These are phyloP conservation scores for Stevia rebaudiana DNA, from an alignment of 140 eudicot genomes.

Conservation along the genomic window DNA sequence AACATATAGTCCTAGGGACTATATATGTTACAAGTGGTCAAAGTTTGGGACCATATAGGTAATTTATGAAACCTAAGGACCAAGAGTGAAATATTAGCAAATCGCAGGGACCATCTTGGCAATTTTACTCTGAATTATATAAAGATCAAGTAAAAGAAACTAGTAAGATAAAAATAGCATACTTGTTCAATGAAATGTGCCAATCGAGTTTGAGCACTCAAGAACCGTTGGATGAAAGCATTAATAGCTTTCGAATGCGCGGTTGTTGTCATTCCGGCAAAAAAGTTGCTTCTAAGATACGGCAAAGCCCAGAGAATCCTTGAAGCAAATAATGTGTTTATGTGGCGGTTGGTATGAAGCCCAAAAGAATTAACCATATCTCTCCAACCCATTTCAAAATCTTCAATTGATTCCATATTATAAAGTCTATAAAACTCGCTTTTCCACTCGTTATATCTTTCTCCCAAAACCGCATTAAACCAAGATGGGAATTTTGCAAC, in stretches of 20 bases:
- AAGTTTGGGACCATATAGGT: no score
- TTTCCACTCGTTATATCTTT: slow-evolving; percentile 95
- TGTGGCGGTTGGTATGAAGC: slow-evolving; percentile 82
- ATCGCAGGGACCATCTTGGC: no score
- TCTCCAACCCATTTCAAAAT: slow-evolving; percentile 95
- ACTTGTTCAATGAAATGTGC: slow-evolving; percentile 97
- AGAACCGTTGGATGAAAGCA: slow-evolving; percentile 94
- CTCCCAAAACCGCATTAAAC: slow-evolving; percentile 94
- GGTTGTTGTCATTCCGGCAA: slow-evolving; percentile 86
- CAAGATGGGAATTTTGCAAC: slow-evolving; percentile 96
- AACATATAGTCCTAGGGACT: no score
- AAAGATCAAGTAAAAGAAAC: slow-evolving; percentile 13
- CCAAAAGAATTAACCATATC: slow-evolving; percentile 86
- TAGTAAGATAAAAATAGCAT: slow-evolving; percentile 28
- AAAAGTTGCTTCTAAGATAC: slow-evolving; percentile 82
- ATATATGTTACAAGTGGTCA: no score
- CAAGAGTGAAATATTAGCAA: no score
- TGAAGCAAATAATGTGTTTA: slow-evolving; percentile 67
- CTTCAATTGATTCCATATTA: slow-evolving; percentile 76
- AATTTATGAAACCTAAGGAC: no score
- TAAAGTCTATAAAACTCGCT: slow-evolving; percentile 83
- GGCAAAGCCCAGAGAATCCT: slow-evolving; percentile 94
- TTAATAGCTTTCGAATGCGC: slow-evolving; percentile 87
- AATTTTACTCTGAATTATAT: no score
- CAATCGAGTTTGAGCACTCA: slow-evolving; percentile 94